Percentiles rank a stretch among this genome's conserved stretches.
phyloP scores from a whole-genome alignment of 2,329 filamentous ascomycete species.

The Arthrobotrys megalospora region DNA sequence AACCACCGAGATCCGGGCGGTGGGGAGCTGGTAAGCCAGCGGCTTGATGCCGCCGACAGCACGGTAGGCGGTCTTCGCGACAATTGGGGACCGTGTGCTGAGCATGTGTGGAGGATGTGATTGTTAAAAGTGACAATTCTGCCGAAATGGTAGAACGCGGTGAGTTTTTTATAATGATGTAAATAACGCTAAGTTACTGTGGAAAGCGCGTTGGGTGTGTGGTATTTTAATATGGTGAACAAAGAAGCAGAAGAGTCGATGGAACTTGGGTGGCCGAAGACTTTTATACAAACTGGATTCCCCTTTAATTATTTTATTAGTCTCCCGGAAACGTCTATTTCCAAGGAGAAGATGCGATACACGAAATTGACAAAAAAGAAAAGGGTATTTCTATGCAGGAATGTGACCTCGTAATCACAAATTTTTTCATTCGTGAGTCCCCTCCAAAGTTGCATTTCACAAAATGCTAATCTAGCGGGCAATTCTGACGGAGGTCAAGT shows the following conservation, averaged over 20 bases:
- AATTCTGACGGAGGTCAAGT: constrained; percentile 24
- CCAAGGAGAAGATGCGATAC: constrained; percentile 30
- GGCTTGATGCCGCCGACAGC: constrained; percentile 46
- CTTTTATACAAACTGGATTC: constrained; percentile 47
- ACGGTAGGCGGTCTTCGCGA: constrained; percentile 54
- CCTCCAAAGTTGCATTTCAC: not conserved
- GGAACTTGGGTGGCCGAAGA: constrained; percentile 5
- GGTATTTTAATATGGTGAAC: constrained; percentile 31
- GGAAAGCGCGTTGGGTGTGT: constrained; percentile 25
- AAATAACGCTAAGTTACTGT: constrained; percentile 9
- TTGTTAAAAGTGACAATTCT: too few relatives aligned
- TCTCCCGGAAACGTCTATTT: constrained; percentile 35
- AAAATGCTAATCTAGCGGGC: constrained; percentile 5
- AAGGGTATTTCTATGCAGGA: constrained; percentile 9
- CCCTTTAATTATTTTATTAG: not conserved
- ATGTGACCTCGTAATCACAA: constrained; percentile 51
- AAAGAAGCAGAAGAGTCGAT: not conserved
- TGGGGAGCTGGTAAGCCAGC: constrained; percentile 25
- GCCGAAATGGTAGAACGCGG: not conserved
- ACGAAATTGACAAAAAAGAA: constrained; percentile 7
- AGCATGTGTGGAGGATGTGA: constrained; percentile 36
- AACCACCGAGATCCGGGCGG: constrained; percentile 49
- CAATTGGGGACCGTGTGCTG: constrained; percentile 49
- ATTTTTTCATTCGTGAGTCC: constrained; percentile 27
- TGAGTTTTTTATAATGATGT: not conserved